Evolutionary conservation across 768 basidiomycete species (phyloP).

Genomic region (Mycena belliarum): DNA sequence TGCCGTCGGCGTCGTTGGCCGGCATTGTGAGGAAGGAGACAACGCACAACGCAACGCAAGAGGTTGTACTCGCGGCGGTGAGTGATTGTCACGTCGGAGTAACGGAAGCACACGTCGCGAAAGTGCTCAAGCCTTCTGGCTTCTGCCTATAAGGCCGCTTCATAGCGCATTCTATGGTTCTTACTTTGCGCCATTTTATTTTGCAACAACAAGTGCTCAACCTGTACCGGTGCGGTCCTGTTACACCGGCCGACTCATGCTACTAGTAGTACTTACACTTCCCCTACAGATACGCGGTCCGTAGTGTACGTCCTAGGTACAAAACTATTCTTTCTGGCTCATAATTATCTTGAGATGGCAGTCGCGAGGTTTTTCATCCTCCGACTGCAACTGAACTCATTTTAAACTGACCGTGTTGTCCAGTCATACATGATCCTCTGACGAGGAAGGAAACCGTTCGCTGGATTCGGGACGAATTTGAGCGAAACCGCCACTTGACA

Average conservation of each 20-base stretch:
- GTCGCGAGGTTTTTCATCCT: conserved; percentile 17
- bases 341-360: background rate
- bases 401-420: background rate
- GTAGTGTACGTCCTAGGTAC: conserved; percentile 49
- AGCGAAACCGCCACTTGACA: conserved; percentile 55
- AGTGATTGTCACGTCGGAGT: background rate
- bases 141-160: too few species aligned
- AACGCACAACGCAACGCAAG: background rate
- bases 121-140: too few species aligned
- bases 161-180: conserved; percentile 23
- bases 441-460: conserved; percentile 65
- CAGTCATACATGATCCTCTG: conserved; percentile 63
- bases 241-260: too few species aligned
- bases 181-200: conserved; percentile 75
- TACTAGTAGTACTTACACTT: conserved; percentile 40
- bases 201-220: conserved; percentile 44
- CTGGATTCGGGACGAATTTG: conserved; percentile 77
- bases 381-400: too few species aligned
- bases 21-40: conserved; percentile 24
- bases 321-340: background rate
- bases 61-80: background rate
- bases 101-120: too few species aligned
- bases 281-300: conserved; percentile 66
- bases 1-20: conserved; percentile 16
- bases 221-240: background rate